Conservation (phyloP, 1,284 basidiomycete genomes). For the Cryptococcus deneoformans region DNA sequence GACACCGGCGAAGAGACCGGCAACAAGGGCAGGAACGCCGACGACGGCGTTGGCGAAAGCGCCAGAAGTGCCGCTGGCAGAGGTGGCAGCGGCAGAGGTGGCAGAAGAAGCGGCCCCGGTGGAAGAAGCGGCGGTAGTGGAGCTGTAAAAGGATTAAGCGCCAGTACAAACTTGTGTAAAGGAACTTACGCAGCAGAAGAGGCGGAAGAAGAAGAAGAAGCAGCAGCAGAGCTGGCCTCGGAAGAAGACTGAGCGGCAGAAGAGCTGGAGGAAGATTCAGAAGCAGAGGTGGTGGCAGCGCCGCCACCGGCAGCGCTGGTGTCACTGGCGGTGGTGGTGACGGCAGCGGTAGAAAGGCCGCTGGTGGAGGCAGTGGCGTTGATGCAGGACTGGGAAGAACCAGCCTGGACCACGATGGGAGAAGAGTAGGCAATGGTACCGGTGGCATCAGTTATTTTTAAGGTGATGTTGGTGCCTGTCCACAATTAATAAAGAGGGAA, state of each 20-base stretch:
- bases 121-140: conserved; percentile 14
- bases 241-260: neutral
- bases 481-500: neutral
- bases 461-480: conserved; percentile 33
- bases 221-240: neutral
- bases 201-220: neutral
- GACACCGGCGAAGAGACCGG: conserved; percentile 33
- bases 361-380: conserved; percentile 24
- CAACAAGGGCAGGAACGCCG: conserved; percentile 31
- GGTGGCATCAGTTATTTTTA: conserved; percentile 35
- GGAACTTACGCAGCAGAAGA: neutral
- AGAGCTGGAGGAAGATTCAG: neutral
- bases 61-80: conserved; percentile 16
- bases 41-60: conserved; percentile 22
- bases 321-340: conserved; percentile 13
- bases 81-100: conserved; percentile 16
- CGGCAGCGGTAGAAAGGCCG: conserved; percentile 20
- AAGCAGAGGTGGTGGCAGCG: conserved; percentile 1
- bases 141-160: neutral
- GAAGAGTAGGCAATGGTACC: conserved; percentile 37
- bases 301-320: conserved; percentile 12
- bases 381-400: conserved; percentile 29
- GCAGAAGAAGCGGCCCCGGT: conserved; percentile 11
- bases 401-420: conserved; percentile 32
- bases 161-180: neutral